A percentile compares a stretch with the other conserved stretches of the same genome.
These are phyloP conservation scores for Phytophthora kernoviae DNA, from an alignment of 352 stramenopile species.

Conservation along the genomic window DNA sequence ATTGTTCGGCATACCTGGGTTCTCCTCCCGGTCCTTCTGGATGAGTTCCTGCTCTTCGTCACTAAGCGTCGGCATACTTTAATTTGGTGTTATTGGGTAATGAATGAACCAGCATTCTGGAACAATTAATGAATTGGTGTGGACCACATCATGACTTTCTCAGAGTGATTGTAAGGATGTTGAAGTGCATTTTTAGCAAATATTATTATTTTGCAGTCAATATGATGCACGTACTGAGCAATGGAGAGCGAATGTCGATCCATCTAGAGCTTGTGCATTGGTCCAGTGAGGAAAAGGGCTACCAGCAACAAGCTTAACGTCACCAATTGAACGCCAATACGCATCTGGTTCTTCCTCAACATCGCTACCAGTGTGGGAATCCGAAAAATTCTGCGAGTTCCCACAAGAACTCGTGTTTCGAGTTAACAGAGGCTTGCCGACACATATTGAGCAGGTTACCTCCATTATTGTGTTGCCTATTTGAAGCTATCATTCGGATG, in stretches of 20 bases:
- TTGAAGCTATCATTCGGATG: background rate
- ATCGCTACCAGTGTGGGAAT: slow-evolving; percentile 35
- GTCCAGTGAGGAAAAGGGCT: slow-evolving; percentile 42
- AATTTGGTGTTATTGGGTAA: background rate
- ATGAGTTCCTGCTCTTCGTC: slow-evolving; percentile 78
- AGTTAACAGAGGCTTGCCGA: slow-evolving; percentile 35
- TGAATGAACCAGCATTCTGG: slow-evolving; percentile 18
- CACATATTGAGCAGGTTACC: slow-evolving; percentile 14
- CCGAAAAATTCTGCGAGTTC: slow-evolving; percentile 68
- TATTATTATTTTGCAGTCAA: too few species aligned
- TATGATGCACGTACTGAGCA: too few species aligned
- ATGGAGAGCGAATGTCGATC: slow-evolving; percentile 3
- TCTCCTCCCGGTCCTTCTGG: slow-evolving; percentile 70
- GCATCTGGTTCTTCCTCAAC: background rate
- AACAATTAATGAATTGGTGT: slow-evolving; percentile 23
- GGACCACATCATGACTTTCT: slow-evolving; percentile 2
- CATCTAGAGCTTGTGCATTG: slow-evolving; percentile 39
- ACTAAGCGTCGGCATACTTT: slow-evolving; percentile 62
- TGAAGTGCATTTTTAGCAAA: slow-evolving; percentile 7
- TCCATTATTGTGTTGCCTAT: background rate
- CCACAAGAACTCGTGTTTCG: slow-evolving; percentile 61
- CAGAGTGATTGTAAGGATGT: too few species aligned
- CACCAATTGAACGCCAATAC: background rate
- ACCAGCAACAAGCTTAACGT: slow-evolving; percentile 21
- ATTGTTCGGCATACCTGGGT: slow-evolving; percentile 41